These are phyloP conservation scores for Tuber calosporum DNA, from an alignment of 495 filamentous ascomycete species.

Conservation along the genomic window DNA sequence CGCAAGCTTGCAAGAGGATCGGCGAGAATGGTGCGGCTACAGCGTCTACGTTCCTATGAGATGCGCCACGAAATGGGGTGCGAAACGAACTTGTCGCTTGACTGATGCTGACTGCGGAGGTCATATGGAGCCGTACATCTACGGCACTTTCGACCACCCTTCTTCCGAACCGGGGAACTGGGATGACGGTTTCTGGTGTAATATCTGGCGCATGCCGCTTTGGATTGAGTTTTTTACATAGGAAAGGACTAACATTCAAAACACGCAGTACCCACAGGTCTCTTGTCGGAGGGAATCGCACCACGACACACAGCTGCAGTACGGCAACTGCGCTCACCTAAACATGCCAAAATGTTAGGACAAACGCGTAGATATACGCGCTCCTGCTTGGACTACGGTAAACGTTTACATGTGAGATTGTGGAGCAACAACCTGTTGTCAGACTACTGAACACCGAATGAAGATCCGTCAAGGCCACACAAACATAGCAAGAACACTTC, in stretches of 20 bases:
- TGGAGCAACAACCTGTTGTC: background rate
- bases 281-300: background rate
- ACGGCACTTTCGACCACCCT: background rate
- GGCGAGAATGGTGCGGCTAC: background rate
- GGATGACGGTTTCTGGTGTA: background rate
- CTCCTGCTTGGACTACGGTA: background rate
- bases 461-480: background rate
- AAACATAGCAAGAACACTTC: background rate
- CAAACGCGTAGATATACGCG: background rate
- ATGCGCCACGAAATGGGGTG: background rate
- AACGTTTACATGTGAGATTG: background rate
- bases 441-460: background rate
- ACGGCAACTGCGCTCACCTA: background rate
- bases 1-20: no score
- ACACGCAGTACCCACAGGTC: background rate
- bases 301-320: background rate
- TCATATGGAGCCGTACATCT: background rate
- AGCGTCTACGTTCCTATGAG: background rate
- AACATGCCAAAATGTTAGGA: background rate
- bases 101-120: background rate
- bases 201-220: background rate
- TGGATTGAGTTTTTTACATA: background rate
- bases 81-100: background rate
- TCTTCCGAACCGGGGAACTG: background rate
- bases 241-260: background rate